Base-by-base conservation (phyloP, 1,139 yeast species). In the Candida pseudoviswanathii region DNA sequence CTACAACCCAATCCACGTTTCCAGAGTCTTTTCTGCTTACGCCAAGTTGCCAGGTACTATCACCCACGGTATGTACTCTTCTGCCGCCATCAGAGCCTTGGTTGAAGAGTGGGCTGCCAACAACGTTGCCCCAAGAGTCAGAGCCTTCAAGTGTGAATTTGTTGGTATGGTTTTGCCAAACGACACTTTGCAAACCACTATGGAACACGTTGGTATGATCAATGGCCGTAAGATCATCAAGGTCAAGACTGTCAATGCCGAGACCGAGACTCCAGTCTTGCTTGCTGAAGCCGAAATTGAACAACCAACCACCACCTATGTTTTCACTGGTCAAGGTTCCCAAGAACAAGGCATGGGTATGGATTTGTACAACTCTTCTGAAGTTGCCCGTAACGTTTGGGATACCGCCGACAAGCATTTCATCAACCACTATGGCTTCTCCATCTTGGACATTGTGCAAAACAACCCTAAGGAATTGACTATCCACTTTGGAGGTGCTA, bases 311-410 rank as follows among this genome's bases (percentile, higher is more conserved):
- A 89, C 99, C 45, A 87, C 99, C 21, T 94, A 89, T 68, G 97
- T 94, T 52, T 94, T 95, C 77, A 94, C 99, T 59, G 99, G 99
- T 68, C 99, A 94, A 80, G 99, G 99, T 69, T 92, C 99, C 53
- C 99, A 94, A 76, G 99, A 95, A 73, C 99, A 95, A 78, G 98
- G 98, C 68, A 94, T 94, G 99, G 99, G 99, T 78, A 94, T 94
- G 99, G 99, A 95, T 72, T 81, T 94, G 67, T 94, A 94, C 73
- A 86, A 85, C 57, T 81, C 90, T 46, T 89, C 97, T 48, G 90
- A 83, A 40, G 97, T 95, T 68, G 99, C 99, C 51, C 86, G 85
- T 64, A 84, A 83, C 56, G 98, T 94, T 55, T 94, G 99, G 99
- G 98, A 94, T 71, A 88, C 91, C 68, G 99, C 99, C 54, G 99